Evolutionary conservation across 805 yeast genomes (phyloP), one percentile per base, ranked within the genome.

Genomic region (Saccharomycopsis oosterbeekiorum): DNA sequence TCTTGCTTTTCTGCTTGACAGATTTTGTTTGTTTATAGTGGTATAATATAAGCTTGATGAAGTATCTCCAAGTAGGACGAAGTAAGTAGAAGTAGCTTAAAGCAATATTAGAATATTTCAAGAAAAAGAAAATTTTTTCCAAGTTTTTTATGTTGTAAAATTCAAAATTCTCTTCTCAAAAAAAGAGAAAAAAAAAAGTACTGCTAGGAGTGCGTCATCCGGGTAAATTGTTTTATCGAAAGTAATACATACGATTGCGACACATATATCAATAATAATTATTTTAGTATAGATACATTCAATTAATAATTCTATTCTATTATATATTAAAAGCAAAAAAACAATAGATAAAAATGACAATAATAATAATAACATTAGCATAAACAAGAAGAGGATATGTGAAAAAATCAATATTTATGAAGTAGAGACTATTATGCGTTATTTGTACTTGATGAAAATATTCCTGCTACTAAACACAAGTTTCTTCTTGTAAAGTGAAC

Each of bases 401-500:
- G n/a, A 41, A 41, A 41, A 41, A n/a, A 6, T 29, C 34, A 29
- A 29, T 29, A 29, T 41, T 15, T 4, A 17, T 42, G 26, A 24
- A 17, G 34, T 15, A 15, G n/a, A 24, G 21, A 47, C 5, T 10
- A 43, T 47, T 24, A 47, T 21, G 53, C 53, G 11, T 21, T 47
- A 14, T 47, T 21, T 8, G 34, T 11, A 47, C 10, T 26, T 47
- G 53, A 26, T 11, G 51, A 56, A 24, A 60, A 60, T 4, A 57
- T 47, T 1, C 62, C 60, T 1, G 60, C 62, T 21, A 59, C 97
- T 42, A 94, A 78, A 67, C 96, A 92, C 67, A 94, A 75, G 74
- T 94, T 94, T 63, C 96, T 78, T 71, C 96, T 79, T 0, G 98
- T 93, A 71, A 94, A 93, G 69, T 87, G 91, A 41, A 94, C 96